Evolutionary conservation across 805 yeast genomes (phyloP).

Genomic region (Candida andamanensis): DNA sequence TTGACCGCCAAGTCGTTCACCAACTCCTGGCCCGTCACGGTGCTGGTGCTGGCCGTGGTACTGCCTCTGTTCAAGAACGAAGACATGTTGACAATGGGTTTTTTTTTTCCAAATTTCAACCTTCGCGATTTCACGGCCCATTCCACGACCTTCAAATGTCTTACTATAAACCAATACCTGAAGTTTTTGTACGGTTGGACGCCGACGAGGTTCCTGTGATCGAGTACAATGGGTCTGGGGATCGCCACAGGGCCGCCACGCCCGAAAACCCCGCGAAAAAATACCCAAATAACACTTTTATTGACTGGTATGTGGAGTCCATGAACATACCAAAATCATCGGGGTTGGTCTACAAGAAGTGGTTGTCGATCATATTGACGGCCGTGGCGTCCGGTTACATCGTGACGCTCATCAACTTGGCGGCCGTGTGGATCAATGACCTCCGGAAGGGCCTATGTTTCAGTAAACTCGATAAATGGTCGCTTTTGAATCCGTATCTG

Average conservation of each 20-base stretch:
- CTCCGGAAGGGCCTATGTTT: slow-evolving; percentile 49
- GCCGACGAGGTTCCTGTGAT: slow-evolving; percentile 6
- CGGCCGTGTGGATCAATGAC: slow-evolving; percentile 48
- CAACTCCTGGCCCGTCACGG: slow-evolving; percentile 46
- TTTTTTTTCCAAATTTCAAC: no score
- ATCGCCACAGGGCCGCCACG: no score
- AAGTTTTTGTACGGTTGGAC: slow-evolving; percentile 2
- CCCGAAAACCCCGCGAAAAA: slow-evolving; percentile 2
- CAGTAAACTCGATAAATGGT: slow-evolving; percentile 32
- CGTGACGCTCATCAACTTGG: slow-evolving; percentile 46
- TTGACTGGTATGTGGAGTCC: slow-evolving; percentile 52
- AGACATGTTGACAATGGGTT: slow-evolving; percentile 19
- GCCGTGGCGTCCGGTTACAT: slow-evolving; percentile 45
- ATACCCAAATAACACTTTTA: slow-evolving; percentile 39
- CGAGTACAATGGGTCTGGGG: slow-evolving; percentile 5
- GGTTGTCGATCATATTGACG: slow-evolving; percentile 44
- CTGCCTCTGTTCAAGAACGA: slow-evolving; percentile 29
- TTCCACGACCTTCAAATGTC: slow-evolving; percentile 1
- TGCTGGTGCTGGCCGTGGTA: slow-evolving; percentile 11
- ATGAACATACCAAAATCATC: slow-evolving; percentile 9
- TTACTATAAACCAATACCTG: slow-evolving; percentile 1
- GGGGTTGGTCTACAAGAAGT: slow-evolving; percentile 27
- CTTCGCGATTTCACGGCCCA: neutral
- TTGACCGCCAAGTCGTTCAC: slow-evolving; percentile 65
- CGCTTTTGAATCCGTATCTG: slow-evolving; percentile 37